Evolutionary conservation across 371 early-diverging fungal genomes (phyloP).

Genomic region (Dichotomocladium elegans): DNA sequence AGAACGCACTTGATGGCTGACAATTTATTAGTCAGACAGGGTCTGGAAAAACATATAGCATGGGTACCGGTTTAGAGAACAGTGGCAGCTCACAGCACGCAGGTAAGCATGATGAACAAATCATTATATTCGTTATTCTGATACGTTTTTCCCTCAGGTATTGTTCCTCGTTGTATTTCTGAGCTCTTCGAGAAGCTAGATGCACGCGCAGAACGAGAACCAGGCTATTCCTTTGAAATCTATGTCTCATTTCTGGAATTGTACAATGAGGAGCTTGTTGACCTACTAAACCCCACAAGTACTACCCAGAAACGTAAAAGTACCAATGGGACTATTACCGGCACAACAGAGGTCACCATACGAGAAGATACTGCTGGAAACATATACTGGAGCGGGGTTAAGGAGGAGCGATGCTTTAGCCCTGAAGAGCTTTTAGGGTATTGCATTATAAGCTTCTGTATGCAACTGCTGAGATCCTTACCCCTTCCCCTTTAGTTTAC

Average conservation of each 20-base stretch:
- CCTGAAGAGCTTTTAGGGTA: slow-evolving; percentile 77
- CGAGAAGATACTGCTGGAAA: slow-evolving; percentile 92
- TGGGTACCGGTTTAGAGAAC: slow-evolving; percentile 45
- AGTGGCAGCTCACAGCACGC: slow-evolving; percentile 27
- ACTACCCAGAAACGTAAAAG: slow-evolving; percentile 7
- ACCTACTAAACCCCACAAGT: slow-evolving; percentile 68
- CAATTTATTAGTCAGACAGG: slow-evolving; percentile 57
- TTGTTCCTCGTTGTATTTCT: slow-evolving; percentile 83
- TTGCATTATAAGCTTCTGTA: not conserved
- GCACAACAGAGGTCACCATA: slow-evolving; percentile 48
- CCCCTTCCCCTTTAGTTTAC: slow-evolving; percentile 8
- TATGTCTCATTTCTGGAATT: slow-evolving; percentile 87
- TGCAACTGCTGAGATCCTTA: too few species aligned
- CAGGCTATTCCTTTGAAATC: slow-evolving; percentile 55
- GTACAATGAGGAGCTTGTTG: slow-evolving; percentile 96
- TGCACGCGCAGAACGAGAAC: slow-evolving; percentile 33
- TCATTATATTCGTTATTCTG: too few species aligned
- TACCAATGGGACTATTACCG: not conserved
- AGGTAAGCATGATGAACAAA: slow-evolving; percentile 12
- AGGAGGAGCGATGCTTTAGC: slow-evolving; percentile 70
- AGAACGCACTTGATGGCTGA: slow-evolving; percentile 47
- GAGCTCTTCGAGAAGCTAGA: slow-evolving; percentile 53
- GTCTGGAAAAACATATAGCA: slow-evolving; percentile 55
- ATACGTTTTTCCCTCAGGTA: too few species aligned
- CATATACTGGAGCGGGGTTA: slow-evolving; percentile 87